phyloP scores from a whole-genome alignment of 1,284 basidiomycete genomes.

The Coniferiporia sulphurascens region DNA sequence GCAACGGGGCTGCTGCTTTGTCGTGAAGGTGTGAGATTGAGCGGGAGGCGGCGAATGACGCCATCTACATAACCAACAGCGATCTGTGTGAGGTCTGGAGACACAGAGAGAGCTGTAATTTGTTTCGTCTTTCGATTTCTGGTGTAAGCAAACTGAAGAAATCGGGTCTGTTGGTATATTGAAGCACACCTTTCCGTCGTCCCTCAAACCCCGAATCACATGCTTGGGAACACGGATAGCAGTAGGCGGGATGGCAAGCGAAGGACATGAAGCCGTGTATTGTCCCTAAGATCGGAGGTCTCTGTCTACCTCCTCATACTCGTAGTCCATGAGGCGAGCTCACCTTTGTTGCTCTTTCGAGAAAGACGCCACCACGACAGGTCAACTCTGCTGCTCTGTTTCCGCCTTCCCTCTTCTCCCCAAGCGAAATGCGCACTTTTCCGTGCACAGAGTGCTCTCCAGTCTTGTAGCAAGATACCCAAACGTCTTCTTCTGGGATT shows the following conservation, averaged over 20 bases:
- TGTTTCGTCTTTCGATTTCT: slow-evolving; percentile 40
- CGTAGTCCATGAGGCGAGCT: neutral
- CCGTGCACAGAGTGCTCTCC: slow-evolving; percentile 54
- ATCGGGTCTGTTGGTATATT: neutral
- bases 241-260: slow-evolving; percentile 41
- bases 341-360: slow-evolving; percentile 5
- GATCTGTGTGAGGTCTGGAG: slow-evolving; percentile 52
- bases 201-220: slow-evolving; percentile 41
- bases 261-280: slow-evolving; percentile 30
- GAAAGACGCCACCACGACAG: slow-evolving; percentile 6
- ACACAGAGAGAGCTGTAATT: slow-evolving; percentile 59
- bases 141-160: slow-evolving; percentile 12
- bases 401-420: slow-evolving; percentile 30
- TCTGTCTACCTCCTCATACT: neutral
- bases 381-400: slow-evolving; percentile 1
- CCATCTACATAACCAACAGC: slow-evolving; percentile 45
- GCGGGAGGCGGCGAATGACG: slow-evolving; percentile 11
- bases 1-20: neutral
- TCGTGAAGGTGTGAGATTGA: slow-evolving; percentile 12
- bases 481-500: slow-evolving; percentile 56
- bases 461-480: slow-evolving; percentile 66
- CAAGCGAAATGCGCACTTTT: slow-evolving; percentile 46
- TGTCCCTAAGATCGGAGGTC: neutral
- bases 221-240: slow-evolving; percentile 39
- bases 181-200: slow-evolving; percentile 34